Percentiles rank a stretch among this genome's conserved stretches.
These are phyloP conservation scores for Yamadazyma mexicana DNA, from an alignment of 1,139 yeast genomes.

Conservation along the genomic window DNA sequence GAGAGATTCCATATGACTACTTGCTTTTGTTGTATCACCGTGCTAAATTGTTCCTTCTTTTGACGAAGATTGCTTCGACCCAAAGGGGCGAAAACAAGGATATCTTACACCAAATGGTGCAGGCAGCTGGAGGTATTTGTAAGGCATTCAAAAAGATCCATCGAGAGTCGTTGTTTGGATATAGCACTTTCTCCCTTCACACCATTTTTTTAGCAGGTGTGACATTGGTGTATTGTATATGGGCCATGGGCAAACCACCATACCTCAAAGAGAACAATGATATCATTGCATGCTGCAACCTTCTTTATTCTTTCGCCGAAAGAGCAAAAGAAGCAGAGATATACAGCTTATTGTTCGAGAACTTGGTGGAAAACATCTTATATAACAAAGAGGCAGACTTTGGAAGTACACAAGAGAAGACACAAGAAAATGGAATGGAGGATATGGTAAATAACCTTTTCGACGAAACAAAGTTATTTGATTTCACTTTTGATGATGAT, in stretches of 20 bases:
- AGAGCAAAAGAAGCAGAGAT: slow-evolving; percentile 22
- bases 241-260: slow-evolving; percentile 11
- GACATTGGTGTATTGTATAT: slow-evolving; percentile 17
- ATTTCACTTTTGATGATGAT: slow-evolving; percentile 16
- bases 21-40: slow-evolving; percentile 12
- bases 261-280: slow-evolving; percentile 20
- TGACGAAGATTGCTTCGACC: slow-evolving; percentile 11
- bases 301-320: slow-evolving; percentile 22
- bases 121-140: slow-evolving; percentile 22
- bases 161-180: slow-evolving; percentile 20
- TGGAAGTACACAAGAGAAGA: background rate
- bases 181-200: slow-evolving; percentile 19
- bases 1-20: slow-evolving; percentile 15
- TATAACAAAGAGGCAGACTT: slow-evolving; percentile 10
- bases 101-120: slow-evolving; percentile 14
- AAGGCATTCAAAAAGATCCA: slow-evolving; percentile 19
- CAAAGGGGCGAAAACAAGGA: slow-evolving; percentile 1
- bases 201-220: slow-evolving; percentile 22
- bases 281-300: slow-evolving; percentile 21
- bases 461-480: slow-evolving; percentile 11
- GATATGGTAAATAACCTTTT: slow-evolving; percentile 4
- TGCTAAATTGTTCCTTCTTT: slow-evolving; percentile 13
- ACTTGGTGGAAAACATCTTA: slow-evolving; percentile 18
- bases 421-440: background rate
- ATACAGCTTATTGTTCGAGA: slow-evolving; percentile 21